A percentile compares a stretch with the other conserved stretches of the same genome.
Conservation (phyloP, 805 yeast species). For the Wickerhamomyces silvicola region DNA sequence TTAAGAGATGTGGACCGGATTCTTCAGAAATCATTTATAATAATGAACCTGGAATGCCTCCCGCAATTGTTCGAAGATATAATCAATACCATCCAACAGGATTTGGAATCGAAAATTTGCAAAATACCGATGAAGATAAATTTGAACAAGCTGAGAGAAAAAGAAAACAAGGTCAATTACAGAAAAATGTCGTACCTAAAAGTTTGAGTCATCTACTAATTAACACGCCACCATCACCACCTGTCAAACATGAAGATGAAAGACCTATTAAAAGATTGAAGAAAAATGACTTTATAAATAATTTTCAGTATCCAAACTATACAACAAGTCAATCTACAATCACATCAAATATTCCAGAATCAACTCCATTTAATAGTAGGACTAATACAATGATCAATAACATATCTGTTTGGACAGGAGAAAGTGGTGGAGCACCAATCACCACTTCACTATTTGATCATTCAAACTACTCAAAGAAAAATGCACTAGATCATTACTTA, state of each 20-base stretch:
- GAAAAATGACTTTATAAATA: conserved; percentile 4
- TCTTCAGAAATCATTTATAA: conserved; percentile 48
- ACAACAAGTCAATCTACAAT: conserved; percentile 5
- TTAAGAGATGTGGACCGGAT: conserved; percentile 58
- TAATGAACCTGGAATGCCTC: conserved; percentile 48
- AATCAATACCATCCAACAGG: conserved; percentile 21
- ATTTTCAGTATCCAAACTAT: conserved; percentile 13
- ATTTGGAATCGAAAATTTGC: conserved; percentile 16
- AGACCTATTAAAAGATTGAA: conserved; percentile 3
- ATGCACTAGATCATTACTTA: conserved; percentile 8
- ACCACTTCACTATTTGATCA: conserved; percentile 21
- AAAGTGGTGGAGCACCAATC: conserved; percentile 28
- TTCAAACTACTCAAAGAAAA: conserved; percentile 6
- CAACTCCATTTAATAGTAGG: conserved; percentile 31
- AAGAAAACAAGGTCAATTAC: conserved; percentile 43
- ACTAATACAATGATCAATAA: conserved; percentile 56
- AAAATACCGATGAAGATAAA: conserved; percentile 32
- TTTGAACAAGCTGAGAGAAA: conserved; percentile 43
- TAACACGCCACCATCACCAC: conserved; percentile 30
- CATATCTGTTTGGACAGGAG: conserved; percentile 55
- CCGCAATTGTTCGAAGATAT: conserved; percentile 45
- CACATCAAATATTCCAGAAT: conserved; percentile 7
- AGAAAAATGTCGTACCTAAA: conserved; percentile 47
- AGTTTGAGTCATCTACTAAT: conserved; percentile 44
- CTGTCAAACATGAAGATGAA: conserved; percentile 19